Evolutionary conservation across 106 monocot genomes (phyloP).

Genomic region (Phalaenopsis aphrodite): DNA sequence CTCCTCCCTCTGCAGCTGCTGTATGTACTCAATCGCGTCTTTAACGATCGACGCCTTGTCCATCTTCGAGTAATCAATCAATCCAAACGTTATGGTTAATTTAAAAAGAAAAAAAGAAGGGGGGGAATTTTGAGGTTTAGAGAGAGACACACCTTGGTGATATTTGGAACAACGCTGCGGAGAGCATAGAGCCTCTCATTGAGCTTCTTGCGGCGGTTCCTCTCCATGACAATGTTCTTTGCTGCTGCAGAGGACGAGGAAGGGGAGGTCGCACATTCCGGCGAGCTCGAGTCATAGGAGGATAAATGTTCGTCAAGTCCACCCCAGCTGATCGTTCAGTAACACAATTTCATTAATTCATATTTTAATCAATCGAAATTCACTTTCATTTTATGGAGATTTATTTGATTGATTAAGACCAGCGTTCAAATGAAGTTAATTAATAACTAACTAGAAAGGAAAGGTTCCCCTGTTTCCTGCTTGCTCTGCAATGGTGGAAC

Average conservation of each 20-base stretch:
- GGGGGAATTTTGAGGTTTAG: neutral
- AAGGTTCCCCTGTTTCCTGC: too few species aligned
- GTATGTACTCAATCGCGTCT: conserved; percentile 73
- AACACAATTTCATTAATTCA: neutral
- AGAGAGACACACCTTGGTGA: conserved; percentile 50
- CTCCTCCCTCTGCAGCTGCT: conserved; percentile 60
- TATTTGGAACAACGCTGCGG: conserved; percentile 75
- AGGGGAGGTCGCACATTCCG: conserved; percentile 10
- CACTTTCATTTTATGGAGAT: too few species aligned
- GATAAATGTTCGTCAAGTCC: conserved; percentile 17
- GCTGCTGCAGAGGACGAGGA: conserved; percentile 2
- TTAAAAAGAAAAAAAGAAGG: too few species aligned
- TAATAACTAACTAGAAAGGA: neutral
- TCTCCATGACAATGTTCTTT: conserved; percentile 61
- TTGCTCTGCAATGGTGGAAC: too few species aligned
- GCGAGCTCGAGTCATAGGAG: conserved; percentile 42
- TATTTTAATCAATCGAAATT: neutral
- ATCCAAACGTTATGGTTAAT: neutral
- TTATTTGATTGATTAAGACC: too few species aligned
- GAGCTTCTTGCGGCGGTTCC: conserved; percentile 58
- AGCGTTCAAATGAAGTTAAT: too few species aligned
- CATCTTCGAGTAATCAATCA: conserved; percentile 29
- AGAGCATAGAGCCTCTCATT: conserved; percentile 71
- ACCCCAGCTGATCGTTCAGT: conserved; percentile 10
- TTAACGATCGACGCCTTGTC: conserved; percentile 82